Base-by-base conservation (phyloP, 345 rosid genomes). In the Xanthoceras sorbifolium region DNA sequence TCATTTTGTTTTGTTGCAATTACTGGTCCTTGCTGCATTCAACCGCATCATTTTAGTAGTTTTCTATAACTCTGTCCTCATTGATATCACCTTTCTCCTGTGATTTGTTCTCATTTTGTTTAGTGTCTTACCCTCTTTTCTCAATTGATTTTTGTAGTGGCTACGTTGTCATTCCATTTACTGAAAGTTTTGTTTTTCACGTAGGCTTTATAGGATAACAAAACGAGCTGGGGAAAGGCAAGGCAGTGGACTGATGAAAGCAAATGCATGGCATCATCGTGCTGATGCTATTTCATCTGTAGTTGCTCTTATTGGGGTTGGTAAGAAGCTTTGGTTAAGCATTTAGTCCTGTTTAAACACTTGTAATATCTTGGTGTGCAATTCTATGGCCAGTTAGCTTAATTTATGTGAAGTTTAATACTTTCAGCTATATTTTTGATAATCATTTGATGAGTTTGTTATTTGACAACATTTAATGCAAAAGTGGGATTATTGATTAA, bases 201-300 rank as follows among this genome's bases (percentile, higher is more conserved):
- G 38, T 63, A 95, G 99, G 80, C 98, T 95, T 77, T 95, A 89
- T 79, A 89, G 98, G 97, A 84, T 92, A 80, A 95, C 98, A 62
- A 95, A 93, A 87, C 86, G 82, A 87, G 98, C 91, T 67, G 98
- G 92, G 71, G 98, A 93, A 80, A 92, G 75, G 73, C 93, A 80
- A 76, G 97, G 96, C 50, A 95, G 99, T 86, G 94, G 92, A 60
- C 82, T 95, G 72, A 95, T 95, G 99, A 95, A 87, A 83, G 99
- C 99, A 76, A 95, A 95, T 86, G 98, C 98, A 66, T 95, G 99
- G 99, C 99, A 95, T 86, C 99, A 93, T 85, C 98, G 98, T 66
- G 90, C 92, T 26, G 97, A 95, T 90, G 99, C 98, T 17, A 80
- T 95, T 79, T 95, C 99, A 46, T 95, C 98, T 52, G 72, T 95